Percentiles rank a stretch among this genome's conserved stretches.
Conservation (phyloP, 148 eudicot species). For the Gaultheria prostrata region DNA sequence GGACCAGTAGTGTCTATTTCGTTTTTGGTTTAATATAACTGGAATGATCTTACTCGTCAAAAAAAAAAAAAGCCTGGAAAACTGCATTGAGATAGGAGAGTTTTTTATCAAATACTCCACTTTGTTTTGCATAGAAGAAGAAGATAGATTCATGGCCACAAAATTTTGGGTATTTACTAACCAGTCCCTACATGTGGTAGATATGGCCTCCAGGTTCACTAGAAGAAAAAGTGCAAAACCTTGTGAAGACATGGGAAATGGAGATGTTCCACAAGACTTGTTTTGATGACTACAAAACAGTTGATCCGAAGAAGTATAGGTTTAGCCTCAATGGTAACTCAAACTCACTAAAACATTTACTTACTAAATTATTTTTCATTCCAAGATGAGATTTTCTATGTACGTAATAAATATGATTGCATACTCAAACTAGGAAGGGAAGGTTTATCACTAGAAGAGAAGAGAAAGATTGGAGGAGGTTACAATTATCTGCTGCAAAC, state of each 20-base stretch:
- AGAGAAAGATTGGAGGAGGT: slow-evolving; percentile 36
- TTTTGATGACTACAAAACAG: slow-evolving; percentile 50
- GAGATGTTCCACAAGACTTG: slow-evolving; percentile 60
- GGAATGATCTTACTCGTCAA: too few relatives aligned
- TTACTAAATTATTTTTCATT: neutral
- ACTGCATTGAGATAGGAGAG: too few relatives aligned
- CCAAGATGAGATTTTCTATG: neutral
- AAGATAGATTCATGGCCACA: too few relatives aligned
- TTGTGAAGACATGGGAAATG: slow-evolving; percentile 85
- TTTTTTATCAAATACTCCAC: too few relatives aligned
- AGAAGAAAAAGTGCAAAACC: slow-evolving; percentile 73
- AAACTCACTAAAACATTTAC: neutral
- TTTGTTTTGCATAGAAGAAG: too few relatives aligned
- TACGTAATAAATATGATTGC: neutral
- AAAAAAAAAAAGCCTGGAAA: too few relatives aligned
- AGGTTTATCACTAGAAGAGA: slow-evolving; percentile 28
- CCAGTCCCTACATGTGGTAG: slow-evolving; percentile 17
- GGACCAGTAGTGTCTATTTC: too few relatives aligned
- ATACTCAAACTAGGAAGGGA: slow-evolving; percentile 31
- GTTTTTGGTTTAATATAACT: too few relatives aligned
- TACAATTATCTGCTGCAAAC: slow-evolving; percentile 50
- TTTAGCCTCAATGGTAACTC: slow-evolving; percentile 42
- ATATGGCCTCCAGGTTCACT: slow-evolving; percentile 71
- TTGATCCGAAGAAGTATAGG: slow-evolving; percentile 45
- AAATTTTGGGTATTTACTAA: neutral